Evolutionary conservation across 2,329 filamentous ascomycete genomes (phyloP).

Genomic region (Chaetomium sp.): DNA sequence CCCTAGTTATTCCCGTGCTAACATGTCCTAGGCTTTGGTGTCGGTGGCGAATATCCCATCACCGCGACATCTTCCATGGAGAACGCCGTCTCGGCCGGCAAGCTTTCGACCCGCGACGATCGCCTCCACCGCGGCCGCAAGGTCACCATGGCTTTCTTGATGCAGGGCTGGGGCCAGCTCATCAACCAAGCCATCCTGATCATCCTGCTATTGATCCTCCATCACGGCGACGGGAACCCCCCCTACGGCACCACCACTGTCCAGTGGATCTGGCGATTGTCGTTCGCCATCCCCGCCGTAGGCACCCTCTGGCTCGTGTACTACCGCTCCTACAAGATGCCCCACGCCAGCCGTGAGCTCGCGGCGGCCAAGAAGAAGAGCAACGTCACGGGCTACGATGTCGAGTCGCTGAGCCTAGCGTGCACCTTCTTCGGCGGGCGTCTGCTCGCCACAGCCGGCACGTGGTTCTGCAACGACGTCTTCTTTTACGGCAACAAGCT

Average conservation of each 20-base stretch:
- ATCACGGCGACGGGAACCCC: conserved; percentile 72
- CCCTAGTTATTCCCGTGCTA: background rate
- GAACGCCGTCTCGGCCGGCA: conserved; percentile 81
- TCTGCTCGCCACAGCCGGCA: conserved; percentile 79
- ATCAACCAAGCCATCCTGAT: conserved; percentile 91
- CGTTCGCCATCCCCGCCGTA: conserved; percentile 86
- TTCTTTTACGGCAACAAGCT: conserved; percentile 99
- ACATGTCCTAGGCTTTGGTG: conserved; percentile 52
- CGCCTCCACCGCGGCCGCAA: conserved; percentile 94
- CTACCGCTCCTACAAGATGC: conserved; percentile 96
- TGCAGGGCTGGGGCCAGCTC: conserved; percentile 98
- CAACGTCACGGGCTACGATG: conserved; percentile 89
- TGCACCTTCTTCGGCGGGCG: conserved; percentile 84
- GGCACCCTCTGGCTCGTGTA: conserved; percentile 95
- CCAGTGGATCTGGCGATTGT: conserved; percentile 90
- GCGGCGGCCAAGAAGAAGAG: conserved; percentile 80
- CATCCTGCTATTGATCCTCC: conserved; percentile 82
- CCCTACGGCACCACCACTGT: conserved; percentile 77
- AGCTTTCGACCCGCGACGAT: conserved; percentile 86
- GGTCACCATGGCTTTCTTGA: conserved; percentile 92
- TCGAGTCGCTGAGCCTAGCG: conserved; percentile 77
- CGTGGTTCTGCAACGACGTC: conserved; percentile 96
- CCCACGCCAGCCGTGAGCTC: conserved; percentile 80
- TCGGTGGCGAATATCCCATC: conserved; percentile 92
- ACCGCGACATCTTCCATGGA: conserved; percentile 96